Conservation (phyloP, 1,139 yeast species). For the Geotrichum europaeum region DNA sequence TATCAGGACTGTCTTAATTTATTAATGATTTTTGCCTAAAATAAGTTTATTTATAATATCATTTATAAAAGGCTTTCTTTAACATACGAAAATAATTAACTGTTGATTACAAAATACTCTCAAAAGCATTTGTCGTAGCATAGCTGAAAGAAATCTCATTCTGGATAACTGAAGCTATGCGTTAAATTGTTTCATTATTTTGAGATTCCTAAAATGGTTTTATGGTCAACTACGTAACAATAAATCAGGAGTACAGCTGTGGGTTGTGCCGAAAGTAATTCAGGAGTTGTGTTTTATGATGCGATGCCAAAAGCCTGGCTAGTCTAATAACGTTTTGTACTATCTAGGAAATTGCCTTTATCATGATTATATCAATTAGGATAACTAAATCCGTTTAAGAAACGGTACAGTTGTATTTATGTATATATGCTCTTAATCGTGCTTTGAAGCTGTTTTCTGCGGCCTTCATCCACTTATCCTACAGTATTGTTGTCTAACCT, state of each 20-base stretch:
- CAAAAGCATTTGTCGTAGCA: background rate
- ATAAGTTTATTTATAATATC: too few relatives aligned
- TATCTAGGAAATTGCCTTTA: background rate
- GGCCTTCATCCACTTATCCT: background rate
- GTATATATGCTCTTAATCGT: background rate
- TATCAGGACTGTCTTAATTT: too few relatives aligned
- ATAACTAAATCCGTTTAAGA: background rate
- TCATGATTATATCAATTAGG: background rate
- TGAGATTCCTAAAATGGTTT: background rate
- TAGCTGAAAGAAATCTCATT: background rate
- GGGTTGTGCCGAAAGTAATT: background rate
- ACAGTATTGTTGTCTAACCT: background rate
- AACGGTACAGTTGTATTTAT: background rate
- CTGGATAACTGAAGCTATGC: background rate
- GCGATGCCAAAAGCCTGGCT: background rate
- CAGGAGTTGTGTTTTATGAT: background rate
- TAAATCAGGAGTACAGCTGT: background rate
- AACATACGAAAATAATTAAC: background rate
- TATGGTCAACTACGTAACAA: background rate
- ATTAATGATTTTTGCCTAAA: too few relatives aligned
- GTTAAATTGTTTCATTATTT: background rate
- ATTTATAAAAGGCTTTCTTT: too few relatives aligned
- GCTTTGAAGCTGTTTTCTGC: background rate
- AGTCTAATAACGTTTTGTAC: background rate
- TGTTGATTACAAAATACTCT: background rate